Conservation (phyloP, 2,329 filamentous ascomycete species). For the Botrytis pseudocinerea region DNA sequence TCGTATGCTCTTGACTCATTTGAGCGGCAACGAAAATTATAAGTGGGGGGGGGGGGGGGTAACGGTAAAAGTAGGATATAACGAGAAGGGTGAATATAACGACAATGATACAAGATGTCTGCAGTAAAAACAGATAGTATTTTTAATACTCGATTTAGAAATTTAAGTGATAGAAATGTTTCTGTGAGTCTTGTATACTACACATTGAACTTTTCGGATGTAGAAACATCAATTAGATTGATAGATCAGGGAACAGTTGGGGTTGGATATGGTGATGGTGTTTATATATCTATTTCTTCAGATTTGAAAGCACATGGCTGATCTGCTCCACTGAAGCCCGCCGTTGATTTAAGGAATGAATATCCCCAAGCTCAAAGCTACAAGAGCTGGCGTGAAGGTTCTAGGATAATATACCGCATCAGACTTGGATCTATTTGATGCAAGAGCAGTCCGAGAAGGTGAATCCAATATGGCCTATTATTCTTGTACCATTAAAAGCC, state of each 20-base stretch:
- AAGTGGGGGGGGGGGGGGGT: not conserved
- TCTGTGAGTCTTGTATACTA: not conserved
- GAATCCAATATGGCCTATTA: fast-evolving
- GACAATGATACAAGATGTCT: not conserved
- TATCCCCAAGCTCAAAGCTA: not conserved
- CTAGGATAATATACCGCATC: not conserved
- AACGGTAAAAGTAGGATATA: not conserved
- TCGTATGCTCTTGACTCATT: not conserved
- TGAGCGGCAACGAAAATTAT: not conserved
- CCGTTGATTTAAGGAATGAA: too few relatives aligned
- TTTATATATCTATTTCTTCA: not conserved
- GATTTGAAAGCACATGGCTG: not conserved
- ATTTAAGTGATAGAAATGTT: not conserved
- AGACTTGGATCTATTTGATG: not conserved
- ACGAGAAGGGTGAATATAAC: not conserved
- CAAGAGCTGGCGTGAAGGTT: not conserved
- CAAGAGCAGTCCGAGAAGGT: not conserved
- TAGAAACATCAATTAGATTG: not conserved
- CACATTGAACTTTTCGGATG: not conserved
- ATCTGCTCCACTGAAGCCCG: not conserved
- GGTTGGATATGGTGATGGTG: not conserved
- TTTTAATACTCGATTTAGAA: not conserved
- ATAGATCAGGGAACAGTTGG: not conserved
- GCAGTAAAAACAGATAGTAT: not conserved
- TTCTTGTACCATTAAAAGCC: not conserved